phyloP scores from a whole-genome alignment of 1,284 basidiomycete genomes.

The Apiotrichum gamsii region DNA sequence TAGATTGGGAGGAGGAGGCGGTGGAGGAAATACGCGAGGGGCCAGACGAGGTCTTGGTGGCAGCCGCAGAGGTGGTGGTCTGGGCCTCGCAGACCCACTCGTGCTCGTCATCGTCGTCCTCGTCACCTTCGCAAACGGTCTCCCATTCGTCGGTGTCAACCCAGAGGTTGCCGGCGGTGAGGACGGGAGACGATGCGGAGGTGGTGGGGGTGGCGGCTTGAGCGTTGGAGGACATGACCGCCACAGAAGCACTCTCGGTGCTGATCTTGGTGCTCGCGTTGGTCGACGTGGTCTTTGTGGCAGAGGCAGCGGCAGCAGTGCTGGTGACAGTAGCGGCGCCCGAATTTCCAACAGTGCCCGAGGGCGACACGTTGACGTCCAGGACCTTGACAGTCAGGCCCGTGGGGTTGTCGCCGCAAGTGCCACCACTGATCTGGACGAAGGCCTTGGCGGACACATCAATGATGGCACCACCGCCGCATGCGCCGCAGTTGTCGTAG shows the following conservation, averaged over 20 bases:
- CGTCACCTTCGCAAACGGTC: not conserved
- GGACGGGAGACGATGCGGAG: not conserved
- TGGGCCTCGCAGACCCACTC: too few relatives aligned
- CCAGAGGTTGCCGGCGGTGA: not conserved
- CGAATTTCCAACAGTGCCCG: constrained; percentile 1
- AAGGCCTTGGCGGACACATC: constrained; percentile 28
- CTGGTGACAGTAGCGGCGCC: not conserved
- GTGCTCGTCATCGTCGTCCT: too few relatives aligned
- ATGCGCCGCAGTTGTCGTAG: constrained; percentile 33
- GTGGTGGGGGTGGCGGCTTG: not conserved
- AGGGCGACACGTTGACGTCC: constrained; percentile 13
- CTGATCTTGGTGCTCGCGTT: not conserved
- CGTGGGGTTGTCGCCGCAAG: constrained; percentile 23
- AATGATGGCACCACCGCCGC: constrained; percentile 21
- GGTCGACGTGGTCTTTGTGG: not conserved
- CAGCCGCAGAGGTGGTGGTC: not conserved
- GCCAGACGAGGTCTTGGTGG: not conserved
- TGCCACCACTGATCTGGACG: constrained; percentile 9
- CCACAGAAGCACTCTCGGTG: not conserved
- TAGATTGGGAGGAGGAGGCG: not conserved
- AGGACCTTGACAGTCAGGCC: constrained; percentile 26
- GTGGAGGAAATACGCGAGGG: not conserved
- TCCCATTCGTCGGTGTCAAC: not conserved
- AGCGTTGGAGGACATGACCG: not conserved
- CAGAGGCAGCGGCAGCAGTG: not conserved